Conservation (phyloP, 768 basidiomycete genomes). For the Pholiota molesta region DNA sequence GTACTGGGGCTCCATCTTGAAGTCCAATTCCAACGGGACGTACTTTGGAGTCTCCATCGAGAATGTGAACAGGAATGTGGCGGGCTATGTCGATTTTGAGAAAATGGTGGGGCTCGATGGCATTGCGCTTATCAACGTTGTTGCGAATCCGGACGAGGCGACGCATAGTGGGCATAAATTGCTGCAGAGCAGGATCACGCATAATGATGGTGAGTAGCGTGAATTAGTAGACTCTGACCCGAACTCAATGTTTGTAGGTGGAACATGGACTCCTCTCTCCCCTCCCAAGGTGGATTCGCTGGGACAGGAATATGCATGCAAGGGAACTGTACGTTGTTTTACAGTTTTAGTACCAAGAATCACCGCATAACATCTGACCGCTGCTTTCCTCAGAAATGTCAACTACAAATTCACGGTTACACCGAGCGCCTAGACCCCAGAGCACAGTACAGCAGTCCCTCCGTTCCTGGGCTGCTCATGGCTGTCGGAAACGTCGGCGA, state of each 20-base stretch:
- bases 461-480: conserved; percentile 91
- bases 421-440: conserved; percentile 90
- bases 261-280: conserved; percentile 81
- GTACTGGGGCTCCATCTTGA: conserved; percentile 89
- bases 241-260: conserved; percentile 48
- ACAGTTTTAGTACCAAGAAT: too few species aligned
- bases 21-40: conserved; percentile 98
- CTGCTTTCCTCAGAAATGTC: conserved; percentile 64
- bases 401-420: conserved; percentile 92
- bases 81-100: conserved; percentile 95
- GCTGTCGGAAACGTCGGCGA: conserved; percentile 97
- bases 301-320: conserved; percentile 72
- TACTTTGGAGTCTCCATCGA: conserved; percentile 89
- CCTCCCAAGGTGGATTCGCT: conserved; percentile 81
- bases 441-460: conserved; percentile 92
- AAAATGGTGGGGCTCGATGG: conserved; percentile 97
- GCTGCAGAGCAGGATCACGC: conserved; percentile 87
- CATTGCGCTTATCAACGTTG: conserved; percentile 91
- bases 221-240: not conserved
- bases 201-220: conserved; percentile 82
- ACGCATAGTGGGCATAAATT: conserved; percentile 69
- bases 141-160: conserved; percentile 81
- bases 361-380: too few species aligned
- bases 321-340: conserved; percentile 52
- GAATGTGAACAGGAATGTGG: conserved; percentile 86